Percentiles rank a stretch among this genome's conserved stretches.
These are phyloP conservation scores for Macadamia integrifolia DNA, from an alignment of 164 flowering plant species.

Conservation along the genomic window DNA sequence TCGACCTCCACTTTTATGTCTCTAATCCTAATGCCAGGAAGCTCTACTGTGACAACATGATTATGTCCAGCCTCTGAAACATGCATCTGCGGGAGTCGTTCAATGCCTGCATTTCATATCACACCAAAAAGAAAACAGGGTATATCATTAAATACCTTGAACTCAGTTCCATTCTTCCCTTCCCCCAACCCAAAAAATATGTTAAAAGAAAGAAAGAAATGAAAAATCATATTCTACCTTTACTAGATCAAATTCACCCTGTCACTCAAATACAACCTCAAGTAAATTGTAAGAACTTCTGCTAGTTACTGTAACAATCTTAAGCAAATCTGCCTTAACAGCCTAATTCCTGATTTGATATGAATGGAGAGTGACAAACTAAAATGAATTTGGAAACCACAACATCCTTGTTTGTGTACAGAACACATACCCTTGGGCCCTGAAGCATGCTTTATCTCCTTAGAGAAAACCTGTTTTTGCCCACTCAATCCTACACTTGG, in stretches of 20 bases:
- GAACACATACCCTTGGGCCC: conserved; percentile 21
- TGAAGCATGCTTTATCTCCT: conserved; percentile 12
- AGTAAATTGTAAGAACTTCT: neutral
- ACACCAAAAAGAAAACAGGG: neutral
- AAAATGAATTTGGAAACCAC: neutral
- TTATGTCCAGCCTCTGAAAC: conserved; percentile 47
- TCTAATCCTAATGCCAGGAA: conserved; percentile 56
- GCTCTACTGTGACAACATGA: conserved; percentile 51
- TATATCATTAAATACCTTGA: neutral
- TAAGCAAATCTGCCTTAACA: neutral
- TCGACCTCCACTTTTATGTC: conserved; percentile 64
- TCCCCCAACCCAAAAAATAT: too few species aligned
- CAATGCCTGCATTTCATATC: conserved; percentile 30
- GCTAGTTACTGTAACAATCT: neutral
- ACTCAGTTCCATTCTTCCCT: neutral
- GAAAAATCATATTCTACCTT: neutral
- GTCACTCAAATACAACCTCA: neutral
- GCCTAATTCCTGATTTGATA: neutral
- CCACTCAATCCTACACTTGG: conserved; percentile 17
- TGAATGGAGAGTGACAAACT: neutral
- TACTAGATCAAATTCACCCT: neutral
- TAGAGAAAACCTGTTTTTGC: conserved; percentile 8
- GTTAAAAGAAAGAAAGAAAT: neutral
- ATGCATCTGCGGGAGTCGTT: conserved; percentile 68
- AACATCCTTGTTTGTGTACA: neutral